A percentile compares a stretch with the other conserved stretches of the same genome.
Conservation (phyloP, 768 basidiomycete genomes). For the Phallus indusiatus region DNA sequence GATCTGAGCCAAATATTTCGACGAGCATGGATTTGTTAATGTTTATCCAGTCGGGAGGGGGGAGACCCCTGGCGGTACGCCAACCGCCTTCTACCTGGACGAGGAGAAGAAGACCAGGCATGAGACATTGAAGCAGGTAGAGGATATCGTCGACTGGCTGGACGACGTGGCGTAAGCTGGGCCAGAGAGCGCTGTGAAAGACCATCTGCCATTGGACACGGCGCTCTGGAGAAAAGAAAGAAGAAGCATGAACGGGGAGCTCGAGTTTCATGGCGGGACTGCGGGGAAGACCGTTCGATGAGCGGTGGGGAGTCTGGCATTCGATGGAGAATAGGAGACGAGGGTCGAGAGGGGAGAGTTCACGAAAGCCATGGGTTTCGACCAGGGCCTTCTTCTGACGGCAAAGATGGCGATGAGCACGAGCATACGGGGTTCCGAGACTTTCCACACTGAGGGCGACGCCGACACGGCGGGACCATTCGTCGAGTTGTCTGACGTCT, state of each 20-base stretch:
- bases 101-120: conserved; percentile 60
- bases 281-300: conserved; percentile 64
- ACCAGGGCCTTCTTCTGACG: conserved; percentile 54
- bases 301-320: conserved; percentile 69
- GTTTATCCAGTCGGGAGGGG: conserved; percentile 68
- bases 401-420: conserved; percentile 69
- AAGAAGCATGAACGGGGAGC: conserved; percentile 69
- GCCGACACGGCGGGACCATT: conserved; percentile 69
- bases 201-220: conserved; percentile 88
- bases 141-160: conserved; percentile 64
- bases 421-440: conserved; percentile 69
- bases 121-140: conserved; percentile 59
- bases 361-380: conserved; percentile 61
- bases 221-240: conserved; percentile 79
- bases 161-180: conserved; percentile 57
- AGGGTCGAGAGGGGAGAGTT: conserved; percentile 45
- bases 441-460: conserved; percentile 80
- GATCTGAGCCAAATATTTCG: conserved; percentile 64
- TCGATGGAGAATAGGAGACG: conserved; percentile 77
- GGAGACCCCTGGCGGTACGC: conserved; percentile 69
- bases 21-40: conserved; percentile 56
- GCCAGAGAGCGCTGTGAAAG: conserved; percentile 73
- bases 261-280: conserved; percentile 65
- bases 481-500: conserved; percentile 74
- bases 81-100: conserved; percentile 55